A percentile compares a stretch with the other conserved stretches of the same genome.
phyloP scores from a whole-genome alignment of 495 filamentous ascomycete species.

The Hypoxylon cercidicola region DNA sequence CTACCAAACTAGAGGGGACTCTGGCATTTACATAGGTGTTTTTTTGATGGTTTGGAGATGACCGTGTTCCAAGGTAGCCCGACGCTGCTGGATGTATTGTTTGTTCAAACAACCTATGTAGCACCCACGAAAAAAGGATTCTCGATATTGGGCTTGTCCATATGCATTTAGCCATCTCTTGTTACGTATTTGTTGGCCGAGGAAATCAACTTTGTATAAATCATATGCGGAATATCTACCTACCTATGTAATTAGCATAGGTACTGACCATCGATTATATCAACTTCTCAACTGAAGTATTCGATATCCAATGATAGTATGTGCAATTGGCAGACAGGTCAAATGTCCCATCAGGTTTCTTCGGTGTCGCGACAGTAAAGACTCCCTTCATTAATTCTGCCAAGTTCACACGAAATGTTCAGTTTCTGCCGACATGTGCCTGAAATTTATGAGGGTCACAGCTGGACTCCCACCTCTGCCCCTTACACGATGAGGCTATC shows the following conservation, averaged over 20 bases:
- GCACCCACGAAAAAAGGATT: constrained; percentile 10
- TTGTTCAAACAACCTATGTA: constrained; percentile 14
- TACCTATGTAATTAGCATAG: too few relatives aligned
- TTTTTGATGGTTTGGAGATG: constrained; percentile 39
- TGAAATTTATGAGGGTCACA: constrained; percentile 12
- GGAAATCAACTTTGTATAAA: too few relatives aligned
- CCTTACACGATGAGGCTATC: constrained; percentile 5
- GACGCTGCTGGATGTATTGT: constrained; percentile 32
- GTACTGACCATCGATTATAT: too few relatives aligned
- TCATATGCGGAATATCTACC: too few relatives aligned
- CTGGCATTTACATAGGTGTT: constrained; percentile 50
- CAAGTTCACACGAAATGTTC: background rate
- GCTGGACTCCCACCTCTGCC: background rate
- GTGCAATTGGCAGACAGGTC: too few relatives aligned
- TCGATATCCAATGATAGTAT: too few relatives aligned
- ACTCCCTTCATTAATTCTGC: too few relatives aligned
- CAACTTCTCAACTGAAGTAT: too few relatives aligned
- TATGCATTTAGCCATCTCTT: constrained; percentile 6
- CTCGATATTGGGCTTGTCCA: constrained; percentile 8
- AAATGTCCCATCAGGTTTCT: too few relatives aligned
- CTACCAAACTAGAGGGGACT: constrained; percentile 33
- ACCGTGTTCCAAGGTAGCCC: constrained; percentile 14
- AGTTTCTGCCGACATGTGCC: constrained; percentile 8
- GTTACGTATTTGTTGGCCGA: constrained; percentile 12
- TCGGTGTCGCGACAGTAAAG: too few relatives aligned